Percentiles rank a stretch among this genome's conserved stretches.
Conservation (phyloP, 139 green algal species). For the Ettlia oleoabundans region DNA sequence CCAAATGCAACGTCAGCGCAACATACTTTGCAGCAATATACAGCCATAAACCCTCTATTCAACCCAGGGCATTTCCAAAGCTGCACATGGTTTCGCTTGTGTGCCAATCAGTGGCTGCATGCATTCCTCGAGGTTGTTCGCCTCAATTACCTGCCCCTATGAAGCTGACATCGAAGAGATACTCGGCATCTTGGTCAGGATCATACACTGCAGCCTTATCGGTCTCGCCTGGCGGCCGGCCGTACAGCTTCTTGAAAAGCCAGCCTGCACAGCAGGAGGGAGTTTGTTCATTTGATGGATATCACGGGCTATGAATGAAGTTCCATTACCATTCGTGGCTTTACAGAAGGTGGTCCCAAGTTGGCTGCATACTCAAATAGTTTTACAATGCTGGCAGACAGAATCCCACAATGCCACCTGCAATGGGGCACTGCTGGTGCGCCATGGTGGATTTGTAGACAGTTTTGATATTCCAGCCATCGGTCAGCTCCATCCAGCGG, state of each 20-base stretch:
- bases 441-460: slow-evolving; percentile 46
- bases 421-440: slow-evolving; percentile 49
- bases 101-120: no score
- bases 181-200: slow-evolving; percentile 29
- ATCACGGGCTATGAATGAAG: no score
- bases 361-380: no score
- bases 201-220: slow-evolving; percentile 35
- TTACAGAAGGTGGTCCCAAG: no score
- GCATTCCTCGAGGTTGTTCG: no score
- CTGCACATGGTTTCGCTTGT: no score
- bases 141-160: slow-evolving; percentile 23
- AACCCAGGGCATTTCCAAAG: background rate
- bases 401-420: no score
- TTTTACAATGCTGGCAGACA: no score
- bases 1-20: no score
- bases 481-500: slow-evolving; percentile 40
- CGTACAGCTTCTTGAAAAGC: slow-evolving; percentile 45
- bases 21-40: no score
- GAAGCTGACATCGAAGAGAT: slow-evolving; percentile 41
- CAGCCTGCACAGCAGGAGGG: slow-evolving; percentile 26
- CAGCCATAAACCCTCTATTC: slow-evolving; percentile 3
- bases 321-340: no score
- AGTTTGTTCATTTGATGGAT: no score
- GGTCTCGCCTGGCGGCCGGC: slow-evolving; percentile 16
- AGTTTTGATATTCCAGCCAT: slow-evolving; percentile 42